Evolutionary conservation across 805 yeast genomes (phyloP).

Genomic region (Nadsonia fulvescens): DNA sequence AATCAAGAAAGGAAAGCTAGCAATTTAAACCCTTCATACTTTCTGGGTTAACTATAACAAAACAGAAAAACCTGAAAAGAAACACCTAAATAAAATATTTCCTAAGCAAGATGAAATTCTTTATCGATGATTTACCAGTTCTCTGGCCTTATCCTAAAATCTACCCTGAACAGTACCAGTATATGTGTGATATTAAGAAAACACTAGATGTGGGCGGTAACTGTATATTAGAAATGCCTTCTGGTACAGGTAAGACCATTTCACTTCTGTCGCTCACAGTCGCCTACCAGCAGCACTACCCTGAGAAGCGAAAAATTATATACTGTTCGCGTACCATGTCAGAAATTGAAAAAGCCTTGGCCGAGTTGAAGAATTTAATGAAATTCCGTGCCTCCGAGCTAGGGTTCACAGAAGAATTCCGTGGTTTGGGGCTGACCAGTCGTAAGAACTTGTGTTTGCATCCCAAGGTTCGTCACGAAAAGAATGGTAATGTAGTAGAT

Average conservation of each 20-base stretch:
- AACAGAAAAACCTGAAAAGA: too few relatives aligned
- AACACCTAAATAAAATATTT: too few relatives aligned
- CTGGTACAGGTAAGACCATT: constrained; percentile 97
- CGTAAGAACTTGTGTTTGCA: constrained; percentile 90
- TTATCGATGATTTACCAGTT: constrained; percentile 88
- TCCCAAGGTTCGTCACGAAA: constrained; percentile 70
- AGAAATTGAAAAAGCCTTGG: constrained; percentile 91
- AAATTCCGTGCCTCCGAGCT: constrained; percentile 65
- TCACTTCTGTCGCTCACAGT: constrained; percentile 80
- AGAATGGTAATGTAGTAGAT: constrained; percentile 85
- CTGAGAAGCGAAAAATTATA: constrained; percentile 83
- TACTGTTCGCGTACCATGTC: constrained; percentile 99
- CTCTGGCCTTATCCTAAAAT: constrained; percentile 91
- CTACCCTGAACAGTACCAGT: constrained; percentile 95
- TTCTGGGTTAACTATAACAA: too few relatives aligned
- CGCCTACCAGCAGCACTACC: constrained; percentile 85
- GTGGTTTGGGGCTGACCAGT: constrained; percentile 86
- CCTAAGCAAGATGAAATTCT: constrained; percentile 46
- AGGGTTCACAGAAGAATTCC: constrained; percentile 75
- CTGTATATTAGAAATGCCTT: constrained; percentile 95
- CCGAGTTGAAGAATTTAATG: constrained; percentile 80
- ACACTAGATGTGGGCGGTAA: constrained; percentile 94
- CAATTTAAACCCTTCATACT: too few relatives aligned
- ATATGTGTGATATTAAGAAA: constrained; percentile 89
- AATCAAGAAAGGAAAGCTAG: too few relatives aligned